Evolutionary conservation across 352 stramenopile species (phyloP), one percentile per base, ranked within the genome.

Genomic region (Phytophthora citricola): DNA sequence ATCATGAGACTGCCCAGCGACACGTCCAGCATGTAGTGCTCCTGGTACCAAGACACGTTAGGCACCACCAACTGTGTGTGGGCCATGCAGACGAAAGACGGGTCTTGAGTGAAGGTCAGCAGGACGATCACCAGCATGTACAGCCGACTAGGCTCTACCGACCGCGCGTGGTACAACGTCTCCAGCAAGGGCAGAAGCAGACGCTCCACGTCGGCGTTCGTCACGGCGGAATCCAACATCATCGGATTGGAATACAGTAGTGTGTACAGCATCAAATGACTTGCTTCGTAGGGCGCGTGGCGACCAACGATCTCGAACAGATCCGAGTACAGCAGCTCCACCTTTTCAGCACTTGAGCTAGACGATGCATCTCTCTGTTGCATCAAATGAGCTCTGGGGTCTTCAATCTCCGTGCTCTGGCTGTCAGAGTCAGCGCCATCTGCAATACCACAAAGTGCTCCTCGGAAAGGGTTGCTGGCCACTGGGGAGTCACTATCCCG

Each of bases 101-200:
- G 47, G 27, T 91, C 73, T 44, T 92, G 82, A 5, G 85, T 92
- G 47, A 83, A 87, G 14, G 80, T 87, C 20, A 93, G 60, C 50
- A 95, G 47, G 24, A 88, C 75, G 32, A 92, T 86, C 36, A 93
- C 71, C 11, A 92, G 62, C 75, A 93, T 83, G 53, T 92, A 95
- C 27, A 95, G 64, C 0, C 78, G 79, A 8, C 72, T 87, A 22
- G 86, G 83, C 17, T 88, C 79, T 5, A 91, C 78, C 8, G 78
- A 83, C 47, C 74, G 79, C 22, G 78, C 69, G 47, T 91, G 78
- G 38, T 93, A 93, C 55, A 93, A 56, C 40, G 82, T 91, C 63
- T 92, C 76, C 45, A 93, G 63, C 49, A 93, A 61, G n/a, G 83
- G 87, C 10, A 93, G 47, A 51, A 91, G 60, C 31, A 93, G 49